Percentiles rank a stretch among this genome's conserved stretches.
These are phyloP conservation scores for Tricholoma furcatifolium DNA, from an alignment of 768 basidiomycete species.

Conservation along the genomic window DNA sequence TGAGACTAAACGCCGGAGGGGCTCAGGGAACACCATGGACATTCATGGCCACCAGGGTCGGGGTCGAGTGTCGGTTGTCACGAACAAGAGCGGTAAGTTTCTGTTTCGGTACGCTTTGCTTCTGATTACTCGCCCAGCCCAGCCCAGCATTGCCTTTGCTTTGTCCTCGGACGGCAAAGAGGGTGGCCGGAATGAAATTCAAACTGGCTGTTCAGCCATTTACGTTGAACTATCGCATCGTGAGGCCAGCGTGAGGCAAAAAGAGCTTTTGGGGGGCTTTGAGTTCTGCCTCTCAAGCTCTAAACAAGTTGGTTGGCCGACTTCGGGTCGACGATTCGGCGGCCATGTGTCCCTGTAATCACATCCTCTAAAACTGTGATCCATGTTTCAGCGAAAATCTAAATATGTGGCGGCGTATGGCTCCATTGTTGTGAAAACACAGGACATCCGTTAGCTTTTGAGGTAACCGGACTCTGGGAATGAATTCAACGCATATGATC, in stretches of 20 bases:
- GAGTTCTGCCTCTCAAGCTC: not conserved
- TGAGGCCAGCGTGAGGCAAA: not conserved
- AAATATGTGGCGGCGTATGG: not conserved
- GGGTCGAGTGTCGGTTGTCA: not conserved
- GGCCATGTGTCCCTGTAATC: not conserved
- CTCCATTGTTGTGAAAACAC: not conserved
- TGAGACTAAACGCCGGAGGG: conserved; percentile 10
- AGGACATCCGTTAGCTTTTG: not conserved
- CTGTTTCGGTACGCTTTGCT: too few species aligned
- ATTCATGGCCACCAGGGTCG: not conserved
- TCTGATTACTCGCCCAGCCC: too few species aligned
- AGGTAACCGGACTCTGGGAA: too few species aligned
- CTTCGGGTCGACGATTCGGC: not conserved
- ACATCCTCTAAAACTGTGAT: not conserved
- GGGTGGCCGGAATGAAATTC: too few species aligned
- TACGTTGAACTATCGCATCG: conserved; percentile 8
- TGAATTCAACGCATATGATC: too few species aligned
- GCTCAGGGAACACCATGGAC: conserved; percentile 1
- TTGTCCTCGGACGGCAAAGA: too few species aligned
- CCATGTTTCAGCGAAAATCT: not conserved
- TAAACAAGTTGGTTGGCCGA: not conserved
- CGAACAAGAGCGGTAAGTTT: not conserved
- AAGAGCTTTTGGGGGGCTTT: not conserved
- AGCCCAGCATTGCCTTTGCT: too few species aligned
- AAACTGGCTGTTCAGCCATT: not conserved